Base-by-base conservation (phyloP, 192 early-diverging fungal species). In the Mortierella claussenii region DNA sequence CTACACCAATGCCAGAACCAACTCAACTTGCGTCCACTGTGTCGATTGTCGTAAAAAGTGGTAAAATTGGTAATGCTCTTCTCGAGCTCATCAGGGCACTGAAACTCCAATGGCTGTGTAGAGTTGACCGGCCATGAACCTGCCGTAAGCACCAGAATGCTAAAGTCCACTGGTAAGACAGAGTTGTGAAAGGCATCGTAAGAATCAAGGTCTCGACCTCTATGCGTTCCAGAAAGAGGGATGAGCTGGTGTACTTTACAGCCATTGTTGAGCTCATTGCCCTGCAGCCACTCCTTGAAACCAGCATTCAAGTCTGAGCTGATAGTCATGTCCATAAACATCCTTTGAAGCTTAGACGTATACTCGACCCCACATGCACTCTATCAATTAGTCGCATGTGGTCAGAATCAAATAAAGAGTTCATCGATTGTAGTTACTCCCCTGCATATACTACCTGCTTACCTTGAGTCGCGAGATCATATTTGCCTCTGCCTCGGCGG, bases 241-340 rank as follows among this genome's bases (percentile, higher is more conserved):
- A n/a, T n/a, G n/a, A n/a, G n/a, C n/a, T n/a, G n/a, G n/a, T n/a
- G n/a, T 81, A 32, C 32, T 13, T 40, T 40, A 40, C 37, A 40
- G 37, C 83, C 85, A n/a, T 83, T 70, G 20, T 68, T 83, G 17
- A 81, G 48, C 13, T 70, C 58, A 32, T 61, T 82, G 33, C 67
- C 34, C 33, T 84, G 65, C 4, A 86, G 32, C 71, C 64, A 71
- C 0, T 83, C 83, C 51, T 55, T 69, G 67, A 90, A 92, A 34
- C 73, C 63, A 2, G 68, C 47, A 66, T 92, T 80, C 24, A 94
- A 56, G 33, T 95, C 93, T 21, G 80, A 68, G 56, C 91, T 94
- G 42, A 95, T 63, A 11, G 89, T 82, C 78, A 95, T 89, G 68
- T 96, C 95, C 10, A 91, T 93, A 69, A 94, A 94, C 95, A 96